A percentile compares a stretch with the other conserved stretches of the same genome.
Conservation (phyloP, 495 filamentous ascomycete genomes). For the Daldinia loculata region DNA sequence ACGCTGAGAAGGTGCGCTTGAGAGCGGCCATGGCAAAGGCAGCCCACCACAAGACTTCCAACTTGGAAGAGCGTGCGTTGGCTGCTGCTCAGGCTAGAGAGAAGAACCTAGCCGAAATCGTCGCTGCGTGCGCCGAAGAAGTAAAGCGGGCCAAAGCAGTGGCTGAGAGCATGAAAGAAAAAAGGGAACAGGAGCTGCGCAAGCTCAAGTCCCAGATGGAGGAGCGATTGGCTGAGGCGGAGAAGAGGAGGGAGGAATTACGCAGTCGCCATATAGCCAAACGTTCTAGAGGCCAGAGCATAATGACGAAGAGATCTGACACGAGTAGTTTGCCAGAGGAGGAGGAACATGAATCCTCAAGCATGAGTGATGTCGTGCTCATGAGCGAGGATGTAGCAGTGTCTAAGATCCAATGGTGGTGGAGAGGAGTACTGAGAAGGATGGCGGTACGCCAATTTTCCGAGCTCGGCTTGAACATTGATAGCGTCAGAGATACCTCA, state of each 20-base stretch:
- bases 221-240: slow-evolving; percentile 87
- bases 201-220: slow-evolving; percentile 81
- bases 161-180: slow-evolving; percentile 90
- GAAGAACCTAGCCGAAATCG: slow-evolving; percentile 90
- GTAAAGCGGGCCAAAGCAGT: slow-evolving; percentile 92
- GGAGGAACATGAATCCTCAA: slow-evolving; percentile 55
- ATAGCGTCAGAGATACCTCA: slow-evolving; percentile 72
- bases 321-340: slow-evolving; percentile 61
- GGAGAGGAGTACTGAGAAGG: slow-evolving; percentile 70
- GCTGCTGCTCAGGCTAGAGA: slow-evolving; percentile 93
- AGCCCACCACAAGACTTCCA: slow-evolving; percentile 65
- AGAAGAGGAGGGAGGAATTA: slow-evolving; percentile 72
- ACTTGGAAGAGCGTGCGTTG: slow-evolving; percentile 82
- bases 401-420: slow-evolving; percentile 76
- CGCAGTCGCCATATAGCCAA: slow-evolving; percentile 64
- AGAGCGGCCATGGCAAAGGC: slow-evolving; percentile 87
- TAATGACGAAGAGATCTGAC: slow-evolving; percentile 60
- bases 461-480: slow-evolving; percentile 75
- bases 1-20: slow-evolving; percentile 96
- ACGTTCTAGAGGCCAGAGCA: slow-evolving; percentile 71
- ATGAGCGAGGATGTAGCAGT: slow-evolving; percentile 74
- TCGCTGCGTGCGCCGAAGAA: slow-evolving; percentile 93
- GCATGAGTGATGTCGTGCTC: slow-evolving; percentile 56
- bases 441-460: slow-evolving; percentile 71
- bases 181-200: slow-evolving; percentile 83